Percentiles rank a stretch among this genome's conserved stretches.
phyloP scores from a whole-genome alignment of 177 flowering plant genomes.

The Vitis hybrid region DNA sequence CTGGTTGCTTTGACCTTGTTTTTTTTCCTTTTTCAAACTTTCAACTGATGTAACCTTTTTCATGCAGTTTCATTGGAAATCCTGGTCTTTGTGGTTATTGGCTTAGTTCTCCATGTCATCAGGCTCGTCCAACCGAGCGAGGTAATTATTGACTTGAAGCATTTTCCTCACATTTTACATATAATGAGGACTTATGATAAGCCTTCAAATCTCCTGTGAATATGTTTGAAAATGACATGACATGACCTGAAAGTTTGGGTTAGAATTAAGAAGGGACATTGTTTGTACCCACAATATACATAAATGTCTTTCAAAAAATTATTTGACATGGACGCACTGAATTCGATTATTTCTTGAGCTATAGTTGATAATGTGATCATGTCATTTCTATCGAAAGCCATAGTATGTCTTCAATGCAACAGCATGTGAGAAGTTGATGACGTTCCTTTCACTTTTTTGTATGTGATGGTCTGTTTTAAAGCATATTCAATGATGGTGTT shows the following conservation, averaged over 20 bases:
- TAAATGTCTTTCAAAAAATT: not conserved
- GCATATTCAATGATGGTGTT: too few species aligned
- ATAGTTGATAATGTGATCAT: not conserved
- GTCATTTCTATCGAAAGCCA: not conserved
- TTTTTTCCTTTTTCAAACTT: not conserved
- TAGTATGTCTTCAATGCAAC: too few species aligned
- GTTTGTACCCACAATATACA: not conserved
- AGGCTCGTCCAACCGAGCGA: slow-evolving; percentile 48
- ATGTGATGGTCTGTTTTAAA: too few species aligned
- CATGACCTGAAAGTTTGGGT: too few species aligned
- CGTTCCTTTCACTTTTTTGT: too few species aligned
- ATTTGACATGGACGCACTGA: not conserved
- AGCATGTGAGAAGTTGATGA: not conserved
- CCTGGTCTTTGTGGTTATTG: slow-evolving; percentile 86
- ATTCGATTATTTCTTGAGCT: not conserved
- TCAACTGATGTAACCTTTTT: slow-evolving; percentile 2
- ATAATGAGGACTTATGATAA: not conserved
- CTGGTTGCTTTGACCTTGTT: not conserved
- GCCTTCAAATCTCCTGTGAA: not conserved
- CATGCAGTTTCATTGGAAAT: slow-evolving; percentile 77
- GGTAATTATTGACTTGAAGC: slow-evolving; percentile 28
- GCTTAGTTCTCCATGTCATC: slow-evolving; percentile 65
- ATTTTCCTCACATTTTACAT: not conserved
- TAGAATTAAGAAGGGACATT: not conserved
- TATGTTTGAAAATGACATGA: too few species aligned